Evolutionary conservation across 2,329 filamentous ascomycete species (phyloP).

Genomic region (Epichloe scottii): DNA sequence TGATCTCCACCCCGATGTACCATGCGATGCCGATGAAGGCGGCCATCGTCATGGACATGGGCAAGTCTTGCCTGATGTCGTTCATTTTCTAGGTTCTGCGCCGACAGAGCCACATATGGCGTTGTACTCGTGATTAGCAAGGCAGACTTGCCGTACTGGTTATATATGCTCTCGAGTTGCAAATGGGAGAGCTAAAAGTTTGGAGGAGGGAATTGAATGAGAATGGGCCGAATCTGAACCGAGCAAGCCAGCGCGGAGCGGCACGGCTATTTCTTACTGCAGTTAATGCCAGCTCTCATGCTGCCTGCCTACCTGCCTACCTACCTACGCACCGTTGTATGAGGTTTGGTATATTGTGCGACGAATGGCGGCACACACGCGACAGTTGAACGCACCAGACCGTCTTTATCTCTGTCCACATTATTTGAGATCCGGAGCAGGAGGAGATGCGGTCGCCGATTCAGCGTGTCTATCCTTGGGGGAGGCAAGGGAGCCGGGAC

Average conservation of each 20-base stretch:
- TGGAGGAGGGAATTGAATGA: too few relatives aligned
- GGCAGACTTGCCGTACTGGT: too few relatives aligned
- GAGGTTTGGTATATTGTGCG: neutral
- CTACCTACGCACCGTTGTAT: neutral
- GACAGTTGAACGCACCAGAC: neutral
- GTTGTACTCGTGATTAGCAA: too few relatives aligned
- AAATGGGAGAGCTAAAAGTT: too few relatives aligned
- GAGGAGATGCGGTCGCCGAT: neutral
- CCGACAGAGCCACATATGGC: neutral
- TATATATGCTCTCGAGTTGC: too few relatives aligned
- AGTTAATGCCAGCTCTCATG: neutral
- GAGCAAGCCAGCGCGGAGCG: neutral
- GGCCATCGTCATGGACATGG: conserved; percentile 22
- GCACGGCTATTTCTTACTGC: neutral
- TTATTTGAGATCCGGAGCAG: neutral
- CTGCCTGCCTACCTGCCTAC: neutral
- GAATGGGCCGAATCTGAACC: neutral
- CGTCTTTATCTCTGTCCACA: neutral
- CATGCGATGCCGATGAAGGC: conserved; percentile 24
- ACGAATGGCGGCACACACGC: neutral
- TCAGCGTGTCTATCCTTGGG: neutral
- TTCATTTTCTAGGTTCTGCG: conserved; percentile 2
- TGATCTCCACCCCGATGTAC: conserved; percentile 19
- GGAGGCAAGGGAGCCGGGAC: too few relatives aligned
- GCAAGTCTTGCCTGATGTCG: conserved; percentile 10